These are phyloP conservation scores for Galeopsis tetrahit DNA, from an alignment of 257 asterid species.

Conservation along the genomic window DNA sequence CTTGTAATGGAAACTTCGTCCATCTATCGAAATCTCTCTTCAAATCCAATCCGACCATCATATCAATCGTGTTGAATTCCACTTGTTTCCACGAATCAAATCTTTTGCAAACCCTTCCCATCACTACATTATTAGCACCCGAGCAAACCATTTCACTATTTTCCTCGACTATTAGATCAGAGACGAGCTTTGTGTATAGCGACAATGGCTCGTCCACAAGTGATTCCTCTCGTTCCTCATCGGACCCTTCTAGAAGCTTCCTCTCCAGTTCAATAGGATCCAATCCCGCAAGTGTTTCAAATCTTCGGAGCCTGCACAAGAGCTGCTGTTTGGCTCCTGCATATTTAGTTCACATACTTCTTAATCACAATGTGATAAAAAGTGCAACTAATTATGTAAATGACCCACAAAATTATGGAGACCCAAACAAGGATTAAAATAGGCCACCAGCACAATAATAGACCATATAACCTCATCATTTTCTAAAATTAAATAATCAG, in stretches of 20 bases:
- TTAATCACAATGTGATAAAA: constrained; percentile 14
- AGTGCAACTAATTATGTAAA: neutral
- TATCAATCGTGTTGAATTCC: constrained; percentile 55
- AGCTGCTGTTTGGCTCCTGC: constrained; percentile 86
- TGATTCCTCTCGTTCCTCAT: constrained; percentile 36
- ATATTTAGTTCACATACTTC: neutral
- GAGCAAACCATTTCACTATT: constrained; percentile 31
- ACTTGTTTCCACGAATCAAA: constrained; percentile 59
- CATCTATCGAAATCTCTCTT: constrained; percentile 45
- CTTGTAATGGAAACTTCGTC: constrained; percentile 48
- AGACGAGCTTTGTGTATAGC: constrained; percentile 46
- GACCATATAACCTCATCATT: constrained; percentile 1
- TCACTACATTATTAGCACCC: constrained; percentile 39
- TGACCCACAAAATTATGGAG: constrained; percentile 7
- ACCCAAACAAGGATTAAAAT: constrained; percentile 2
- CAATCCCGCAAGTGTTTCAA: constrained; percentile 75
- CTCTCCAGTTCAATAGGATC: constrained; percentile 86
- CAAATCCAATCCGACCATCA: constrained; percentile 67
- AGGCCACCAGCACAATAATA: constrained; percentile 25
- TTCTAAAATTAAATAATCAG: constrained; percentile 2
- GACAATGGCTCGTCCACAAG: constrained; percentile 34
- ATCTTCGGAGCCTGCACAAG: constrained; percentile 67
- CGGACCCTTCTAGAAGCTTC: constrained; percentile 59
- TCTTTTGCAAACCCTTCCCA: constrained; percentile 51
- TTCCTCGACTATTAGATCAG: constrained; percentile 64